These are phyloP conservation scores for Hymenotorrendiella dingleyae DNA, from an alignment of 2,329 filamentous ascomycete genomes.

Conservation along the genomic window DNA sequence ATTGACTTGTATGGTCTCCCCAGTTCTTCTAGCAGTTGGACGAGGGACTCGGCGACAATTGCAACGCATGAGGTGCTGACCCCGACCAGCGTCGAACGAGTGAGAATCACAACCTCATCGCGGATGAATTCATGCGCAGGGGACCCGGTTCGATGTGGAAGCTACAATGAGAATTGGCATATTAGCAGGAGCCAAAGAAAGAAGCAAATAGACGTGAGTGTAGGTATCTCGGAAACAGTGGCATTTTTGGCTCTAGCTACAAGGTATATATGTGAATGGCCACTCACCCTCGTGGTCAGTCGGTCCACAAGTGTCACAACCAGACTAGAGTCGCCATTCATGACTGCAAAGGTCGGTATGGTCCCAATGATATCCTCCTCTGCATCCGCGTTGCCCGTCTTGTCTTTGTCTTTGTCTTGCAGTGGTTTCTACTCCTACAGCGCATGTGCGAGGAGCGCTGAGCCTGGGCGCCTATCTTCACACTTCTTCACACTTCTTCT, in stretches of 20 bases:
- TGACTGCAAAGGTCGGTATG: slow-evolving; percentile 30
- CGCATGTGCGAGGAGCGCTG: no score
- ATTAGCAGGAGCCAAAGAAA: slow-evolving; percentile 8
- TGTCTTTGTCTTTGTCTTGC: no score
- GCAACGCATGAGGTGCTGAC: slow-evolving; percentile 50
- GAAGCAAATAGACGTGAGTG: no score
- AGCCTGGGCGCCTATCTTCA: no score
- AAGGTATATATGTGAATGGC: no score
- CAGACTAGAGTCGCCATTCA: slow-evolving; percentile 55
- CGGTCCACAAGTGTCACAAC: slow-evolving; percentile 58
- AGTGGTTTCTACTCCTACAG: no score
- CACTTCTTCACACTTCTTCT: no score
- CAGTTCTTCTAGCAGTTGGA: slow-evolving; percentile 54
- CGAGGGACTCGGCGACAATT: slow-evolving; percentile 50
- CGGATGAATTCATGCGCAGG: slow-evolving; percentile 49
- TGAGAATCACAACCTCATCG: slow-evolving; percentile 56
- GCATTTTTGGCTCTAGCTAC: no score
- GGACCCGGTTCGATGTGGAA: slow-evolving; percentile 58
- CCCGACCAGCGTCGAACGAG: slow-evolving; percentile 54
- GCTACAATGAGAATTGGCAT: slow-evolving; percentile 34
- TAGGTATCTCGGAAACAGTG: no score
- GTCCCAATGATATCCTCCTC: no score
- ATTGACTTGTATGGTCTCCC: slow-evolving; percentile 46
- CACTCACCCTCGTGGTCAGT: slow-evolving; percentile 52
- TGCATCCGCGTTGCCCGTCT: slow-evolving; percentile 5